Evolutionary conservation across 2,329 filamentous ascomycete genomes (phyloP).

Genomic region (Aspergillus puulaauensis): DNA sequence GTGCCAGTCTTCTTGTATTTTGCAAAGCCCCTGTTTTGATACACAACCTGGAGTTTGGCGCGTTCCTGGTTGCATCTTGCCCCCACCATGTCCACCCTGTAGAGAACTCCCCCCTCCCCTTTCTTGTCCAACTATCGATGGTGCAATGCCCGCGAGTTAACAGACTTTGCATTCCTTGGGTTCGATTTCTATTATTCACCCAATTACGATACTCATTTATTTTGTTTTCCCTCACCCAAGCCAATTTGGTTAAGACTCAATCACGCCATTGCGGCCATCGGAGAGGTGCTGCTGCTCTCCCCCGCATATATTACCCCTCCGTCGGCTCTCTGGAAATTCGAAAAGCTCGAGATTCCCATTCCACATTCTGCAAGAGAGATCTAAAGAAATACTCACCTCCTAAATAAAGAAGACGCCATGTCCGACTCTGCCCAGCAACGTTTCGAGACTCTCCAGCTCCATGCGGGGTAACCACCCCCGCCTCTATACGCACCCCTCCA

Average conservation of each 20-base stretch:
- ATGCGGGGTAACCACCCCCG: constrained; percentile 65
- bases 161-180: background rate
- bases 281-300: background rate
- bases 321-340: background rate
- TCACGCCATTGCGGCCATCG: constrained; percentile 9
- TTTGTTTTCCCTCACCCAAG: background rate
- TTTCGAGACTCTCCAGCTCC: constrained; percentile 84
- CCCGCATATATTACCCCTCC: constrained; percentile 7
- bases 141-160: background rate
- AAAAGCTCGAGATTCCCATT: background rate
- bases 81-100: background rate
- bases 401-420: constrained; percentile 25
- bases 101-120: background rate
- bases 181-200: background rate
- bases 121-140: background rate
- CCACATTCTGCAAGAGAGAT: background rate
- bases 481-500: no score
- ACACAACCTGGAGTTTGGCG: no score
- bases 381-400: background rate
- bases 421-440: constrained; percentile 44
- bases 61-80: no score
- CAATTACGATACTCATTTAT: background rate
- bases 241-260: constrained; percentile 2
- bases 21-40: no score
- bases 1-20: no score